Base-by-base conservation (phyloP, 768 basidiomycete genomes). In the Serendipita sp. region DNA sequence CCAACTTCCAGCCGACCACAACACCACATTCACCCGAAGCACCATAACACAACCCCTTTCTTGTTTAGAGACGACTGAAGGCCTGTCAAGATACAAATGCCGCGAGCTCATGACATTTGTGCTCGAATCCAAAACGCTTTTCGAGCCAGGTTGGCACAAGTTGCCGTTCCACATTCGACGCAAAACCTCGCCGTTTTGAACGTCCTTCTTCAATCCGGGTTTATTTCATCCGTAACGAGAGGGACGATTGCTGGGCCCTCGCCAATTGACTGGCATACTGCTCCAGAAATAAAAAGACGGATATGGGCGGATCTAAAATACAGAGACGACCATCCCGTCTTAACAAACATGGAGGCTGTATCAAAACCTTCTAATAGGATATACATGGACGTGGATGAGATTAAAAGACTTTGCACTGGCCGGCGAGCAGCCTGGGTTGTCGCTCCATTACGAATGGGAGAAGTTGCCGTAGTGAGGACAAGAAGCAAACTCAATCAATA, bases 301-400 rank as follows among this genome's bases (percentile, higher is more conserved):
- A 88, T 98, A 74, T 96, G 95, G 92, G 90, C 90, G 1, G 83
- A 86, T 62, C 83, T 97, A 68, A 99, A 99, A 75, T 94, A 95
- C 76, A 82, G 95, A 60, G 84, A 91, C 68, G 90, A 96, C 72
- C 78, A 82, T 34, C 90, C 93, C 3, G 91, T 97, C 23, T 77
- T 99, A 66, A 77, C 75, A 62, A 70, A 79, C 68, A 92, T 97
- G 85, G 75, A 81, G 58, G 81, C 95, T 72, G 79, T 98, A 68
- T 88, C 86, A 74, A 85, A 80, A 73, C 92, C 94, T 1, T 88
- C 85, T 73, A 83, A 87, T 70, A 79, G 86, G 62, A 80, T 96
- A 40, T 82, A 84, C 69, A 86, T 96, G 81, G 79, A 82, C 52
- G 65, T 79, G 40, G 74, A 78, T 2, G 94, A 96, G 69, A 80